Evolutionary conservation across 2,329 filamentous ascomycete genomes (phyloP).

Genomic region (Peltaster fructicola): DNA sequence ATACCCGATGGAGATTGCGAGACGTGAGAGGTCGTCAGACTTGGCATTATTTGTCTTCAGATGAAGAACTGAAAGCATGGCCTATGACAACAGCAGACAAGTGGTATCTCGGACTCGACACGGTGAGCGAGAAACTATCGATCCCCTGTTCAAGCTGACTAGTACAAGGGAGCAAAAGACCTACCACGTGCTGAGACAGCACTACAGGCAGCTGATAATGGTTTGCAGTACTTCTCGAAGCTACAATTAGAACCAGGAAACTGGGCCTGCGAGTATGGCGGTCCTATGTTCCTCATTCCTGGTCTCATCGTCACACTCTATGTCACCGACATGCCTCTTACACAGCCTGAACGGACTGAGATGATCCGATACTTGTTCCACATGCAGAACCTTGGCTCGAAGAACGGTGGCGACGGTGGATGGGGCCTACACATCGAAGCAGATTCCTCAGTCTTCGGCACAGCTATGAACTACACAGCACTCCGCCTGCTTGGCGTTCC

Average conservation of each 20-base stretch:
- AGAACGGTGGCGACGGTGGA: constrained; percentile 62
- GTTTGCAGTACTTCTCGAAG: constrained; percentile 71
- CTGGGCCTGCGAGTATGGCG: constrained; percentile 96
- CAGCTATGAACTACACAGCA: constrained; percentile 67
- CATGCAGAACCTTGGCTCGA: constrained; percentile 42
- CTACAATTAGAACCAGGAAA: constrained; percentile 78
- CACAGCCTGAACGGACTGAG: constrained; percentile 61
- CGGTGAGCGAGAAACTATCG: constrained; percentile 35
- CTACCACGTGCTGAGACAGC: constrained; percentile 55
- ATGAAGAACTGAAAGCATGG: constrained; percentile 57
- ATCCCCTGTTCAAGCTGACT: constrained; percentile 3
- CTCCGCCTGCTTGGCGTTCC: constrained; percentile 69
- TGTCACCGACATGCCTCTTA: constrained; percentile 72
- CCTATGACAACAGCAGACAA: constrained; percentile 81
- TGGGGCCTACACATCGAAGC: constrained; percentile 95
- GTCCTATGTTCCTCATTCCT: constrained; percentile 87
- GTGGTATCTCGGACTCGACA: constrained; percentile 64
- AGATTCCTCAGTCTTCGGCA: constrained; percentile 82
- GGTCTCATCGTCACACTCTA: constrained; percentile 76
- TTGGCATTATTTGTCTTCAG: constrained; percentile 73
- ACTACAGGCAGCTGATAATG: constrained; percentile 64
- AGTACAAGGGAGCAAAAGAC: constrained; percentile 48
- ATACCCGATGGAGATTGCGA: constrained; percentile 63
- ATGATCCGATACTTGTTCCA: constrained; percentile 87
- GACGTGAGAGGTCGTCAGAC: constrained; percentile 75